Evolutionary conservation across 2,329 filamentous ascomycete genomes (phyloP).

Genomic region (Emericellopsis cladophorae): DNA sequence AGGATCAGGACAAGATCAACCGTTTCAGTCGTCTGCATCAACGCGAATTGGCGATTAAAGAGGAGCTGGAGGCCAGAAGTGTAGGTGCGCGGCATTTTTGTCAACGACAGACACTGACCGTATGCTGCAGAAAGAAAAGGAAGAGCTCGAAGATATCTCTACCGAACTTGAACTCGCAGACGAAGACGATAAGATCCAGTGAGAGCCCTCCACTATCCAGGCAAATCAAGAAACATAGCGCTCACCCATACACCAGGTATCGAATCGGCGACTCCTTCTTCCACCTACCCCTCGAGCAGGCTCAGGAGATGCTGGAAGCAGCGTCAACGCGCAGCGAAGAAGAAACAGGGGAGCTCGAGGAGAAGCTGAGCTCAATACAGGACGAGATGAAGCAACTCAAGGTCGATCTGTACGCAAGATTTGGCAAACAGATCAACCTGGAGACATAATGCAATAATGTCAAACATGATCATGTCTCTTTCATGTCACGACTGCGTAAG

Average conservation of each 20-base stretch:
- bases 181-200: conserved; percentile 90
- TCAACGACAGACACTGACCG: conserved; percentile 8
- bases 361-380: conserved; percentile 58
- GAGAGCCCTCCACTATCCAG: conserved; percentile 20
- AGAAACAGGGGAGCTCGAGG: conserved; percentile 65
- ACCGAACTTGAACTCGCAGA: conserved; percentile 88
- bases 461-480: no score
- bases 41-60: conserved; percentile 65
- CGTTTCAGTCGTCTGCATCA: conserved; percentile 91
- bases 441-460: conserved; percentile 49
- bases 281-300: conserved; percentile 69
- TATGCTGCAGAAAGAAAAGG: conserved; percentile 76
- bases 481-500: no score
- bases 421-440: conserved; percentile 93
- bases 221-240: not conserved
- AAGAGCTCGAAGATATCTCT: conserved; percentile 87
- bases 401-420: conserved; percentile 83
- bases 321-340: conserved; percentile 64
- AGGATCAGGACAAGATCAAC: conserved; percentile 99
- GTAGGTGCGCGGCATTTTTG: conserved; percentile 30
- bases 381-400: conserved; percentile 88
- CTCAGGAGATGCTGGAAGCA: conserved; percentile 68
- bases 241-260: conserved; percentile 46
- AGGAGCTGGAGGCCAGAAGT: conserved; percentile 67
- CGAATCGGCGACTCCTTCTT: conserved; percentile 96